Evolutionary conservation across 257 asterid genomes (phyloP).

Genomic region (Voacanga thouarsii): DNA sequence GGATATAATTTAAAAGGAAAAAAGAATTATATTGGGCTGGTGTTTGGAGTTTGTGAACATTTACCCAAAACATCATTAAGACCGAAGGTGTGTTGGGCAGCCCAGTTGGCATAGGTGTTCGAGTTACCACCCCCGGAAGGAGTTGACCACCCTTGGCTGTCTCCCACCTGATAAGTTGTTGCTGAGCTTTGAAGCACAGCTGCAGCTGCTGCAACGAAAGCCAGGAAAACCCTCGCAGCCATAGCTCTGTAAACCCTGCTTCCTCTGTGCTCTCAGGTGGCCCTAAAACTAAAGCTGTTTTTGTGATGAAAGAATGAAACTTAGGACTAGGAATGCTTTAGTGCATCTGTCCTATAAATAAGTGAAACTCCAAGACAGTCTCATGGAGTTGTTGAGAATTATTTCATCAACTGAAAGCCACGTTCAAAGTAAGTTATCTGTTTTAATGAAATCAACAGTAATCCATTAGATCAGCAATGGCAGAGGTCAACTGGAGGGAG

Average conservation of each 20-base stretch:
- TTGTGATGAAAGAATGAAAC: background rate
- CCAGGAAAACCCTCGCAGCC: background rate
- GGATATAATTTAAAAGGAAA: background rate
- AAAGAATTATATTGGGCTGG: background rate
- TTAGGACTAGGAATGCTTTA: background rate
- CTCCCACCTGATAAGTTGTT: conserved; percentile 50
- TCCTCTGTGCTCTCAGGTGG: background rate
- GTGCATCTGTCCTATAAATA: background rate
- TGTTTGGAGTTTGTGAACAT: background rate
- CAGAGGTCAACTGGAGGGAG: conserved; percentile 5
- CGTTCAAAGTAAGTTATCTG: background rate
- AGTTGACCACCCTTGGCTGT: conserved; percentile 44
- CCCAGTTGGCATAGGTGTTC: conserved; percentile 38
- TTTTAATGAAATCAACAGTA: background rate
- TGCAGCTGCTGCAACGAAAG: background rate
- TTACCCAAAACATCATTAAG: conserved; percentile 54
- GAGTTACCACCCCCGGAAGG: conserved; percentile 25
- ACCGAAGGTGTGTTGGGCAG: conserved; percentile 37
- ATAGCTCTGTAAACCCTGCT: background rate
- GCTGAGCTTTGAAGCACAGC: conserved; percentile 17
- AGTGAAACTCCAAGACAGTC: background rate
- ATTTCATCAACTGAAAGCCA: background rate
- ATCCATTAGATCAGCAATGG: conserved; percentile 9
- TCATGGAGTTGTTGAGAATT: background rate
- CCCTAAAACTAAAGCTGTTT: background rate